Percentiles rank a stretch among this genome's conserved stretches.
Evolutionary conservation across 805 yeast genomes (phyloP).

Genomic region (Candida sithepensis): DNA sequence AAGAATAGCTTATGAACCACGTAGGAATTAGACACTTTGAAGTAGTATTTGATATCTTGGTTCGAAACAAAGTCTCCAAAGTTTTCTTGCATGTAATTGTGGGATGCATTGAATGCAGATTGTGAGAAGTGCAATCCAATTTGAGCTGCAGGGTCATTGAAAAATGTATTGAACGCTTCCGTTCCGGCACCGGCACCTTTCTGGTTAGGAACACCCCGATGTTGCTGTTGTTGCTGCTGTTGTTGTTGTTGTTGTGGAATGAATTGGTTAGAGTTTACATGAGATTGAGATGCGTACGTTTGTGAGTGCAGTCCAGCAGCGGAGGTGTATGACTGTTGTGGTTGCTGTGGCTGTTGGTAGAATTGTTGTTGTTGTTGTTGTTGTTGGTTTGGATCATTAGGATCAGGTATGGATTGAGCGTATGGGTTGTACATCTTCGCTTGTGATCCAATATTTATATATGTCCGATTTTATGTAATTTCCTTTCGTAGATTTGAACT

Average conservation of each 20-base stretch:
- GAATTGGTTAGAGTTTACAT: neutral
- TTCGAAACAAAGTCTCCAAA: constrained; percentile 48
- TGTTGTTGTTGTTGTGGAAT: constrained; percentile 2
- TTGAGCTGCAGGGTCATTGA: constrained; percentile 76
- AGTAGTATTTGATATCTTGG: constrained; percentile 73
- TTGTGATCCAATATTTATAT: too few relatives aligned
- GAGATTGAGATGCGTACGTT: constrained; percentile 20
- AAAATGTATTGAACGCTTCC: constrained; percentile 37
- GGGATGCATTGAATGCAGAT: constrained; percentile 77
- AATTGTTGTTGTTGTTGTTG: constrained; percentile 22
- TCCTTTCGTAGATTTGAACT: too few relatives aligned
- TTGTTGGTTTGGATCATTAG: constrained; percentile 22
- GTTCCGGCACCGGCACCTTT: constrained; percentile 5
- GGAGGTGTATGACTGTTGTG: constrained; percentile 6
- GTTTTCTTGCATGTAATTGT: constrained; percentile 74
- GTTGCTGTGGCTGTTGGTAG: constrained; percentile 20
- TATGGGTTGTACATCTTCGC: constrained; percentile 42
- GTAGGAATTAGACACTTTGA: constrained; percentile 86
- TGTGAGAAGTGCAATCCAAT: constrained; percentile 89
- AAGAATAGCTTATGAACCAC: constrained; percentile 70
- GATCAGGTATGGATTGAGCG: constrained; percentile 26
- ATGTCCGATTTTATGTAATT: too few relatives aligned
- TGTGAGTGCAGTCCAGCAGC: constrained; percentile 18
- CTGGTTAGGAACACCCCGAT: neutral
- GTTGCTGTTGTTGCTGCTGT: too few relatives aligned